Percentiles rank a stretch among this genome's conserved stretches.
Evolutionary conservation across 192 early-diverging fungal species (phyloP).

Genomic region (Entrophospora sp.): DNA sequence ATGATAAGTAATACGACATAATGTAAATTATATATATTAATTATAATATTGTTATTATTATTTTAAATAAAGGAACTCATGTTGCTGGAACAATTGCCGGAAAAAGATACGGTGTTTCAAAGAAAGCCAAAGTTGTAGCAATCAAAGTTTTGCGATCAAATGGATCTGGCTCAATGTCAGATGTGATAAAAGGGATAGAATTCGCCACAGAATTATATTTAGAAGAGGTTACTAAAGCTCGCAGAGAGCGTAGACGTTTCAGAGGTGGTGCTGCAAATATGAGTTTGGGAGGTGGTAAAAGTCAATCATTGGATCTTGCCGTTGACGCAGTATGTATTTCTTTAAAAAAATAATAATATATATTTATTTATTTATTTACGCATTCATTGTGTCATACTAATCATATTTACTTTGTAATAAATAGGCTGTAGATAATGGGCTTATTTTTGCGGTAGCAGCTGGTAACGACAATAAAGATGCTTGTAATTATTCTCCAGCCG

Average conservation of each 20-base stretch:
- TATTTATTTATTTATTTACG: neutral
- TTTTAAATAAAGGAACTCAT: neutral
- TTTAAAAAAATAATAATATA: neutral
- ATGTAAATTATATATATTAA: no score
- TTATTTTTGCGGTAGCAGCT: conserved; percentile 28
- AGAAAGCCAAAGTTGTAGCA: conserved; percentile 60
- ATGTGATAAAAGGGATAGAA: conserved; percentile 34
- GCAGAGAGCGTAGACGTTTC: no score
- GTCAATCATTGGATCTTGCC: conserved; percentile 19
- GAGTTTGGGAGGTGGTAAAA: conserved; percentile 22
- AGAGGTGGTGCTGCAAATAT: conserved; percentile 10
- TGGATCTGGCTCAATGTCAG: conserved; percentile 28
- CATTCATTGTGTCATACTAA: no score
- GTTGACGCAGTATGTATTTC: conserved; percentile 22
- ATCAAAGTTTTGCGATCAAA: conserved; percentile 52
- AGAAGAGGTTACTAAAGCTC: no score
- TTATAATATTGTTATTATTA: no score
- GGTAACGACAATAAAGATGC: conserved; percentile 43
- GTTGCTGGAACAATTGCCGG: conserved; percentile 36
- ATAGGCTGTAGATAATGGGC: conserved; percentile 32
- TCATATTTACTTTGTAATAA: neutral
- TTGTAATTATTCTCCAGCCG: conserved; percentile 41
- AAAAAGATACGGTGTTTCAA: conserved; percentile 63
- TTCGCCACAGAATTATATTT: no score
- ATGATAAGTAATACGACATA: no score